Percentiles rank a stretch among this genome's conserved stretches.
These are phyloP conservation scores for Aspergillus luchuensis DNA, from an alignment of 2,329 filamentous ascomycete species.

Conservation along the genomic window DNA sequence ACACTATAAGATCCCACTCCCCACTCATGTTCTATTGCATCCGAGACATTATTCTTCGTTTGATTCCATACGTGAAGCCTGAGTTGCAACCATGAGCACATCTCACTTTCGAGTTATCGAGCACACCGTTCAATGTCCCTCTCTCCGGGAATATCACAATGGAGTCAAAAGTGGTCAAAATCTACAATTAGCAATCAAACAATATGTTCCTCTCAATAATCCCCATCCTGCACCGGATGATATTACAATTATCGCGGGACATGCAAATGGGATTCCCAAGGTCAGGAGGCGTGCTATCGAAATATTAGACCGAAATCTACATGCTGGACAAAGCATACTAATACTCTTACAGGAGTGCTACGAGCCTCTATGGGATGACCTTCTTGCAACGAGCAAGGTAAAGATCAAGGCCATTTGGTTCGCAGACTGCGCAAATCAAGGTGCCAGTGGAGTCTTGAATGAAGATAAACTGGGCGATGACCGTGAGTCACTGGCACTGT, in stretches of 20 bases:
- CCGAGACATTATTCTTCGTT: too few species aligned
- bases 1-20: too few species aligned
- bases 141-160: constrained; percentile 56
- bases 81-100: background rate
- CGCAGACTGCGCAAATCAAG: constrained; percentile 76
- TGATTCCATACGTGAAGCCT: too few species aligned
- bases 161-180: constrained; percentile 52
- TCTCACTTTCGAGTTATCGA: constrained; percentile 45
- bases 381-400: constrained; percentile 57
- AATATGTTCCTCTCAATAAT: constrained; percentile 57
- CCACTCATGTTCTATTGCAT: too few species aligned
- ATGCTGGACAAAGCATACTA: background rate
- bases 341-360: constrained; percentile 70
- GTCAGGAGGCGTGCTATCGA: constrained; percentile 34
- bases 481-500: constrained; percentile 52
- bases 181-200: constrained; percentile 55
- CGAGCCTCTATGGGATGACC: constrained; percentile 80
- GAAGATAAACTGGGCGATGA: constrained; percentile 73
- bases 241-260: constrained; percentile 57
- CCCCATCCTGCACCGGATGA: constrained; percentile 47
- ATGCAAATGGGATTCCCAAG: constrained; percentile 68
- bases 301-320: too few species aligned
- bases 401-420: constrained; percentile 77
- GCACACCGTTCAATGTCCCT: constrained; percentile 50
- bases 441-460: constrained; percentile 72